Evolutionary conservation across 176 grass and related monocot species (phyloP), one percentile per base, ranked within the genome.

Genomic region (Neostapfia colusana): DNA sequence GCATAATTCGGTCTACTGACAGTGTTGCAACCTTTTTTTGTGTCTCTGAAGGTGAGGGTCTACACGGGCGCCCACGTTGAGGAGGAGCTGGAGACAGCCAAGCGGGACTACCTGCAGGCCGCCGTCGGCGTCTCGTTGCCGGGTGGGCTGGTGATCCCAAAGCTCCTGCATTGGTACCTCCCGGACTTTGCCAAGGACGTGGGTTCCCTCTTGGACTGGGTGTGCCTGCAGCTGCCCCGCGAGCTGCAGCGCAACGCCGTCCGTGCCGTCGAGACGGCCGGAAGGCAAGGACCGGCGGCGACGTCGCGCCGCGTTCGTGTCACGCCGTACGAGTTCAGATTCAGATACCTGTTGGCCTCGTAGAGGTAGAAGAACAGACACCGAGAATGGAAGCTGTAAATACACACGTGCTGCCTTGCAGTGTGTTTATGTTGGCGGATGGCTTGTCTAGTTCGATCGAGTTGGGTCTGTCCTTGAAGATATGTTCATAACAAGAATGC

Each of bases 311-410:
- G 58, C 7, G 54, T 93, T 18, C 84, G 76, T 41, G 84, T 90
- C 49, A 54, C 86, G 34, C 89, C 93, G 2, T 96, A 96, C 7
- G 89, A 90, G 38, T 96, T 92, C 84, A 92, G 79, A 79, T 96
- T 96, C 82, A 89, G 92, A 31, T 96, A 86, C 70, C 64, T 96
- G 23, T 61, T 96, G 41, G 82, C 67, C 14, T 25, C 49, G 54
- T 95, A 83, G 55, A 58, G 53, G 23, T 3, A 54, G 18, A 21
- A 53, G 64, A 21, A 56, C 28, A n/a, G 8, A 9, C 55, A 54
- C 42, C 23, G n/a, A n/a, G n/a, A n/a, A 43, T 43, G 42, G 63
- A 40, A 54, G 69, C 46, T 43, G 48, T 51, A 25, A 21, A 57
- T 25, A 9, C 60, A 34, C 50, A 35, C 61, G 51, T 75, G 23